A percentile compares a stretch with the other conserved stretches of the same genome.
Evolutionary conservation across 2,329 filamentous ascomycete species (phyloP).

Genomic region (Colletotrichum destructivum): DNA sequence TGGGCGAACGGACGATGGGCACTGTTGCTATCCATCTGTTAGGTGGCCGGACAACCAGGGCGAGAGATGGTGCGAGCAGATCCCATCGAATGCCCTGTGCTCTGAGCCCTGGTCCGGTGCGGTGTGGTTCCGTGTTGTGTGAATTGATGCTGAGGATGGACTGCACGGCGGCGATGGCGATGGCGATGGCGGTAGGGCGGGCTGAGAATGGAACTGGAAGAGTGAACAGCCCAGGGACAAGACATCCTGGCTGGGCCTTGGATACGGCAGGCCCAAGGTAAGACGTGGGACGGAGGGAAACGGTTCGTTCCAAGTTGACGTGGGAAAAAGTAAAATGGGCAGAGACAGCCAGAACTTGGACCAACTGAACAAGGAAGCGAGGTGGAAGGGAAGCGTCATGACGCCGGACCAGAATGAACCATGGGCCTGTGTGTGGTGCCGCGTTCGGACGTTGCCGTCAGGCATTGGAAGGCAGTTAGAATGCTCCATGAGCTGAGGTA

Average conservation of each 20-base stretch:
- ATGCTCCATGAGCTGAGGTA: background rate
- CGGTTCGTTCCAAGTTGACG: constrained; percentile 41
- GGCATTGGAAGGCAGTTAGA: background rate
- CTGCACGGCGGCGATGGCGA: constrained; percentile 10
- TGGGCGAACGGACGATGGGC: constrained; percentile 11
- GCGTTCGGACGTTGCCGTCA: background rate
- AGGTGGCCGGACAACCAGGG: constrained; percentile 15
- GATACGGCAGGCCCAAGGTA: constrained; percentile 24
- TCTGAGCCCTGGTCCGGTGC: background rate
- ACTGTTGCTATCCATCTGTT: constrained; percentile 3
- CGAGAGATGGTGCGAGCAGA: constrained; percentile 12
- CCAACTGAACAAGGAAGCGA: constrained; percentile 29
- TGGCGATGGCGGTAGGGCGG: constrained; percentile 27
- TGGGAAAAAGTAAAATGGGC: constrained; percentile 38
- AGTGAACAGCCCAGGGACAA: constrained; percentile 15
- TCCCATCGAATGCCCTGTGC: constrained; percentile 26
- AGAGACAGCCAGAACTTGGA: constrained; percentile 18
- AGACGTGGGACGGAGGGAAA: constrained; percentile 41
- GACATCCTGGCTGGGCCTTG: constrained; percentile 17
- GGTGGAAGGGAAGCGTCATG: constrained; percentile 17
- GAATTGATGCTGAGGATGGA: constrained; percentile 14
- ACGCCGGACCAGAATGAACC: constrained; percentile 23
- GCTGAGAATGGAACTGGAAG: constrained; percentile 18
- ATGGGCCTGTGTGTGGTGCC: constrained; percentile 7
- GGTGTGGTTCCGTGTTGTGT: background rate